Conservation (phyloP, 805 yeast species). For the Nakazawaea wickerhamii region DNA sequence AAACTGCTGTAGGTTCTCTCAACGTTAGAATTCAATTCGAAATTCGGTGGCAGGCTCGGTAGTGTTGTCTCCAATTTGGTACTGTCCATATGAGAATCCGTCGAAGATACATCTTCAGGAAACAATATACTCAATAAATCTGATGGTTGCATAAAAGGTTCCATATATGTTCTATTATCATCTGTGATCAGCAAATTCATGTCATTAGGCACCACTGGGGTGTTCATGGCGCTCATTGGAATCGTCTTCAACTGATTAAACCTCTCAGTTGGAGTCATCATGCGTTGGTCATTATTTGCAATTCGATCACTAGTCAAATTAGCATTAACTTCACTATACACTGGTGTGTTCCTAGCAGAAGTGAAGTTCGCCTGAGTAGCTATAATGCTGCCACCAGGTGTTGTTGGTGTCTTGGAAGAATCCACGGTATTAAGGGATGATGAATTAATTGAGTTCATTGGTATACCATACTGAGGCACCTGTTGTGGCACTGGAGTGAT, state of each 20-base stretch:
- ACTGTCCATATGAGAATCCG: neutral
- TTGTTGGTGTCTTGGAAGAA: too few species aligned
- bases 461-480: too few species aligned
- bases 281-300: neutral
- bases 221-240: neutral
- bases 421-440: too few species aligned
- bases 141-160: constrained; percentile 4
- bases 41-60: neutral
- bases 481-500: neutral
- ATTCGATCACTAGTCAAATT: neutral
- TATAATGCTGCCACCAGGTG: too few species aligned
- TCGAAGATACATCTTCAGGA: constrained; percentile 1
- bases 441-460: too few species aligned
- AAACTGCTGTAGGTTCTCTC: constrained; percentile 6
- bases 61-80: neutral
- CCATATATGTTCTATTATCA: neutral
- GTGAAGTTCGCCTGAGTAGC: too few species aligned
- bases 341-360: too few species aligned
- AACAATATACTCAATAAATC: constrained; percentile 10
- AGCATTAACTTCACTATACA: neutral
- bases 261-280: neutral
- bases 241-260: neutral
- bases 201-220: neutral
- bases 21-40: neutral
- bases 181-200: neutral